Conservation (phyloP, 306 rosid species). For the Lablab purpureus region DNA sequence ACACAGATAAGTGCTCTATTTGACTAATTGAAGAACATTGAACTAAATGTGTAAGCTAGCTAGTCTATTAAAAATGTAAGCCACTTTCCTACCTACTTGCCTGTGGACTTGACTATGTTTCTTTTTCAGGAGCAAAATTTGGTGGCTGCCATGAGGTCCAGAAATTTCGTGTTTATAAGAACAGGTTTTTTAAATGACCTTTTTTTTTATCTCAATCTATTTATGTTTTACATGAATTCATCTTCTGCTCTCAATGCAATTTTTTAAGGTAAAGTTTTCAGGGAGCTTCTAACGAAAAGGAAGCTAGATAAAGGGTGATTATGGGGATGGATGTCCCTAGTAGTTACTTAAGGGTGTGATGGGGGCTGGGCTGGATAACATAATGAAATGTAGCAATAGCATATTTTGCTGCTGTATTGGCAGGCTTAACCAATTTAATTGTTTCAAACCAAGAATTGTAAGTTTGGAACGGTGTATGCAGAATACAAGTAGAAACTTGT, state of each 20-base stretch:
- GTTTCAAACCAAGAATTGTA: conserved; percentile 3
- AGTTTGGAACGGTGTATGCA: conserved; percentile 26
- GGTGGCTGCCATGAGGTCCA: conserved; percentile 88
- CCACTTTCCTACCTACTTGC: conserved; percentile 24
- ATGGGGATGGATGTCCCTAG: background rate
- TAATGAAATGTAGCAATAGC: conserved; percentile 8
- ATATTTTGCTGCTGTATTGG: background rate
- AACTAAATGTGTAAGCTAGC: conserved; percentile 20
- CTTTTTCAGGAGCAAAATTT: conserved; percentile 77
- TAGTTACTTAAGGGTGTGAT: conserved; percentile 9
- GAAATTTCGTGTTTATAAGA: conserved; percentile 72
- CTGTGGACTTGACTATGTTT: conserved; percentile 37
- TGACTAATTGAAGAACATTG: conserved; percentile 30
- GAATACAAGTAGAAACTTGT: conserved; percentile 10
- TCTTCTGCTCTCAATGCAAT: conserved; percentile 22
- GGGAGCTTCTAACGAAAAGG: conserved; percentile 14
- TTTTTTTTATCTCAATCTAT: conserved; percentile 5
- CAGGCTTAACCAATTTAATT: background rate
- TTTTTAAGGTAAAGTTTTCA: conserved; percentile 7
- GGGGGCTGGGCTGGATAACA: conserved; percentile 21
- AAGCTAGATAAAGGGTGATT: conserved; percentile 14
- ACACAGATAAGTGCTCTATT: background rate
- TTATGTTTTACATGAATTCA: conserved; percentile 17
- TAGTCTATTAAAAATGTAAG: background rate
- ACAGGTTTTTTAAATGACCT: conserved; percentile 64